A percentile compares a stretch with the other conserved stretches of the same genome.
phyloP scores from a whole-genome alignment of 2,329 filamentous ascomycete genomes.

The Fusarium sp. region DNA sequence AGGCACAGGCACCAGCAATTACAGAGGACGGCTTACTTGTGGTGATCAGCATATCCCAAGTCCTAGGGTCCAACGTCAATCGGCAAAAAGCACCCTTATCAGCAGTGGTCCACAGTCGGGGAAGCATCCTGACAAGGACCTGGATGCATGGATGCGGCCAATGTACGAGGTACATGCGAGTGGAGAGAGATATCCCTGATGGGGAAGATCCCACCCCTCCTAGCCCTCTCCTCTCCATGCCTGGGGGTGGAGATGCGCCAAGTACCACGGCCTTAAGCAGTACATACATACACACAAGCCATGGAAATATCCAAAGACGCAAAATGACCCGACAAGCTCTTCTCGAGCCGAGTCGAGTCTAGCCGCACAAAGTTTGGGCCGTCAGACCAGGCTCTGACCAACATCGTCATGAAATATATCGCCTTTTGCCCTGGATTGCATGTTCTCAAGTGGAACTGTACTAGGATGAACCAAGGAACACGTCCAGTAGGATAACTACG shows the following conservation, averaged over 20 bases:
- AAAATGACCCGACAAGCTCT: constrained; percentile 10
- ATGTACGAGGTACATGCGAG: constrained; percentile 16
- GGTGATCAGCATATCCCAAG: constrained; percentile 13
- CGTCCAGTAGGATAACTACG: neutral
- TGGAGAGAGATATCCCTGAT: constrained; percentile 21
- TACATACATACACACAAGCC: constrained; percentile 1
- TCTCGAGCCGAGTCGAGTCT: neutral
- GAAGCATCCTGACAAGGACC: constrained; percentile 19
- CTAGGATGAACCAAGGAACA: constrained; percentile 11
- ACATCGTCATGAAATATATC: constrained; percentile 3
- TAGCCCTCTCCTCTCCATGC: neutral
- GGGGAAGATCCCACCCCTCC: constrained; percentile 26
- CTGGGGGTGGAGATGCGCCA: constrained; percentile 21
- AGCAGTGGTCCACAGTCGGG: constrained; percentile 22
- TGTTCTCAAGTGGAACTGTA: neutral
- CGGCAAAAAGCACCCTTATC: constrained; percentile 16
- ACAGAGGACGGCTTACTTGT: neutral
- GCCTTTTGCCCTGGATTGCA: neutral
- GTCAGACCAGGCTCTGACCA: constrained; percentile 6
- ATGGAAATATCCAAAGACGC: constrained; percentile 7
- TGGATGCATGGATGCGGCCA: constrained; percentile 1
- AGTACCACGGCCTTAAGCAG: neutral
- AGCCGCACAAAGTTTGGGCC: neutral
- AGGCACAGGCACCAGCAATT: neutral
- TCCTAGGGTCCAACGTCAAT: constrained; percentile 16